phyloP scores from a whole-genome alignment of 2,329 filamentous ascomycete genomes.

The Xylariaceae sp. region DNA sequence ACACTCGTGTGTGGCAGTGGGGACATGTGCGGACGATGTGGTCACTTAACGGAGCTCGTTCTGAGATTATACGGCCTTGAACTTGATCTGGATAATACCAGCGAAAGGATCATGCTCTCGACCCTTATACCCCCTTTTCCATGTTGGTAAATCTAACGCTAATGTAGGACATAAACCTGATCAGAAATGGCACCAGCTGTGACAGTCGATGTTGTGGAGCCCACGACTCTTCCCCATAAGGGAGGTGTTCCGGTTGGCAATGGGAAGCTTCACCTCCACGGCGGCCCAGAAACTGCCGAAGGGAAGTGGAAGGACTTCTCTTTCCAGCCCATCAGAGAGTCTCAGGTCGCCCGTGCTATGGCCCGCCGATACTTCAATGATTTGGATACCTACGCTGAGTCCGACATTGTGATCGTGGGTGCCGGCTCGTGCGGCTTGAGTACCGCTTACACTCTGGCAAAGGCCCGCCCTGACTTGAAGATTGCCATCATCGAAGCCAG shows the following conservation, averaged over 20 bases:
- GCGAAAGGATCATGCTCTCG: conserved; percentile 97
- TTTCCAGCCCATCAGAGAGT: conserved; percentile 88
- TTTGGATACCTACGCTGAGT: conserved; percentile 87
- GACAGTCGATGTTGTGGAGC: conserved; percentile 65
- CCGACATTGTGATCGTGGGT: conserved; percentile 91
- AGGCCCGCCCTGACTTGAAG: conserved; percentile 84
- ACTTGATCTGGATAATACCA: conserved; percentile 99
- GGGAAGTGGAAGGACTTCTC: conserved; percentile 82
- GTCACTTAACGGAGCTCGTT: conserved; percentile 39
- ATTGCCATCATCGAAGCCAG: conserved; percentile 90
- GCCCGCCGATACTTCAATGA: conserved; percentile 91
- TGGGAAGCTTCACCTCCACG: conserved; percentile 47
- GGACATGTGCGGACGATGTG: conserved; percentile 26
- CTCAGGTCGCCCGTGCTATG: conserved; percentile 92
- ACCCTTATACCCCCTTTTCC: conserved; percentile 46
- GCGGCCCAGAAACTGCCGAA: conserved; percentile 68
- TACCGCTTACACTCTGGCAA: conserved; percentile 83
- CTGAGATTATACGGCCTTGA: conserved; percentile 91
- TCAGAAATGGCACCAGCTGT: conserved; percentile 79
- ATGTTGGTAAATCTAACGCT: conserved; percentile 45
- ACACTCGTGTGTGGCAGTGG: not conserved
- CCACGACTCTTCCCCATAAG: conserved; percentile 57
- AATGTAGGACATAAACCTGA: conserved; percentile 39
- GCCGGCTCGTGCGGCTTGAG: conserved; percentile 88
- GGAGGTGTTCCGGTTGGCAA: conserved; percentile 48